Evolutionary conservation across 768 basidiomycete genomes (phyloP).

Genomic region (Xanthoconium stramineum): DNA sequence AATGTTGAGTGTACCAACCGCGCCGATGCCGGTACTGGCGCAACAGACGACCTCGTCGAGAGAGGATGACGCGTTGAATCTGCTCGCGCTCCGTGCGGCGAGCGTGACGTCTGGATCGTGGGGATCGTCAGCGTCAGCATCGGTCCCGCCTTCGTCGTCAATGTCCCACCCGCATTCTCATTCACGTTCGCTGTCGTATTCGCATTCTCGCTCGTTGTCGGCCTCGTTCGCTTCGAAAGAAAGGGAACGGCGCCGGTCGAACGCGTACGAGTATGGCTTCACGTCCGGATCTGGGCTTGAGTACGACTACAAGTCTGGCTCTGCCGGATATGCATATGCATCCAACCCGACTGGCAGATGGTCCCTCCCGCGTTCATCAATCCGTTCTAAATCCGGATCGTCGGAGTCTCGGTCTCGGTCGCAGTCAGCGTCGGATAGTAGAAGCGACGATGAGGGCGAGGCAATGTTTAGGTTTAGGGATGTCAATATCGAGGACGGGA

Average conservation of each 20-base stretch:
- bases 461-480: not conserved
- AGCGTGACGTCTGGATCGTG: conserved; percentile 1
- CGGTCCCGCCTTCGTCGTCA: conserved; percentile 13
- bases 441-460: conserved; percentile 35
- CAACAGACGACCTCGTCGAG: not conserved
- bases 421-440: conserved; percentile 32
- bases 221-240: not conserved
- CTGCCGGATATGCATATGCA: conserved; percentile 4
- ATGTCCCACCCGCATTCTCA: not conserved
- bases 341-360: conserved; percentile 40
- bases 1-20: too few relatives aligned
- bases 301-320: not conserved
- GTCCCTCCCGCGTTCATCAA: conserved; percentile 54
- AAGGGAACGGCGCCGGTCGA: conserved; percentile 12
- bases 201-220: conserved; percentile 6
- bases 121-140: conserved; percentile 11
- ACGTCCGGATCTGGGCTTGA: not conserved
- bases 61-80: conserved; percentile 27
- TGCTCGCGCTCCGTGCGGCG: conserved; percentile 20
- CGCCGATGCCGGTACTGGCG: not conserved
- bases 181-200: conserved; percentile 1
- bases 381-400: conserved; percentile 40
- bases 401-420: conserved; percentile 33
- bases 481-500: not conserved
- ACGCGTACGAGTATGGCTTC: conserved; percentile 13